Percentiles rank a stretch among this genome's conserved stretches.
Evolutionary conservation across 2,329 filamentous ascomycete species (phyloP).

Genomic region (Rhynchosporium graminicola): DNA sequence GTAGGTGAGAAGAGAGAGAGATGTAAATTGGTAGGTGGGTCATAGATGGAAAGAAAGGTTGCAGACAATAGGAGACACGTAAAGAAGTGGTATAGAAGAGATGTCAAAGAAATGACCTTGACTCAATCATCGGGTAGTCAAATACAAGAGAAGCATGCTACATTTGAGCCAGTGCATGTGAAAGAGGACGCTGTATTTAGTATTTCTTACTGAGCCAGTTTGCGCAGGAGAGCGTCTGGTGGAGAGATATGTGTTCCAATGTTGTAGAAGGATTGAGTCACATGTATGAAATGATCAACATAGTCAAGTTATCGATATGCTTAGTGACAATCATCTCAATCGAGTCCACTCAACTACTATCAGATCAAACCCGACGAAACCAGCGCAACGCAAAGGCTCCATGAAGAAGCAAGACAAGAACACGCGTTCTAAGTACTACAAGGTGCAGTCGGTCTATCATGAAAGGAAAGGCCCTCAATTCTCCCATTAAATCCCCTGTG

Average conservation of each 20-base stretch:
- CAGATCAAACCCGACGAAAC: constrained; percentile 9
- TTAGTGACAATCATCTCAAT: constrained; percentile 16
- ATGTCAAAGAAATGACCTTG: too few relatives aligned
- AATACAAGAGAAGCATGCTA: too few relatives aligned
- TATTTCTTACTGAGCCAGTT: too few relatives aligned
- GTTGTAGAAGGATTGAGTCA: neutral
- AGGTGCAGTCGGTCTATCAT: constrained; percentile 17
- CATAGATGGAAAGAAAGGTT: neutral
- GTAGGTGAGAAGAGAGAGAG: neutral
- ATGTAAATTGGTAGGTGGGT: neutral
- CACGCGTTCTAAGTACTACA: constrained; percentile 31
- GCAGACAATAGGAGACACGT: too few relatives aligned
- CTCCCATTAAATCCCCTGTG: constrained; percentile 19
- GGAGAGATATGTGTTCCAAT: too few relatives aligned
- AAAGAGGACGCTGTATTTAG: too few relatives aligned
- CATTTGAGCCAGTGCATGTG: too few relatives aligned
- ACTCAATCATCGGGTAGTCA: too few relatives aligned
- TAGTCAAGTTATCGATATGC: neutral
- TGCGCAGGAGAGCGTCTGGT: too few relatives aligned
- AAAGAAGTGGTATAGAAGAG: too few relatives aligned
- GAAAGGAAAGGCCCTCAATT: constrained; percentile 31
- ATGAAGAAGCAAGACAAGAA: constrained; percentile 21
- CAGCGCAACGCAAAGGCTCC: constrained; percentile 29
- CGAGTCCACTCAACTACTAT: constrained; percentile 1
- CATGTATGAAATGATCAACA: neutral